Percentiles rank a stretch among this genome's conserved stretches.
Conservation (phyloP, 495 filamentous ascomycete genomes). For the Gamarada debralockiae region DNA sequence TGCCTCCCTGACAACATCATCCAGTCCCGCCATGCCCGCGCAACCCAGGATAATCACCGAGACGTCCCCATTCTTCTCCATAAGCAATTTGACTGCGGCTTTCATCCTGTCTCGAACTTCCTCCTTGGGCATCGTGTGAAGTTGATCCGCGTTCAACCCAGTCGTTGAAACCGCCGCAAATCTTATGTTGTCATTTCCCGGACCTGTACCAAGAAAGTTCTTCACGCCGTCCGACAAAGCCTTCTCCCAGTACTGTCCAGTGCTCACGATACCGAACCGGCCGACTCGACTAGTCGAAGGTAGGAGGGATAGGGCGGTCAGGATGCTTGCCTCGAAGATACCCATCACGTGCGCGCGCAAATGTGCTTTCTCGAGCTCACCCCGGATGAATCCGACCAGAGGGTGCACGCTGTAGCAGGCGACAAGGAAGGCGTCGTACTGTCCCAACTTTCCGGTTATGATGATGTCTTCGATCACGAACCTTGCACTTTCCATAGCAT, state of each 20-base stretch:
- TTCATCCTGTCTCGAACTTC: slow-evolving; percentile 63
- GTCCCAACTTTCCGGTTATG: slow-evolving; percentile 28
- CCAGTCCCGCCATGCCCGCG: slow-evolving; percentile 91
- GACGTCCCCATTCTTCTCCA: slow-evolving; percentile 49
- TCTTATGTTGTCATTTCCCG: slow-evolving; percentile 13
- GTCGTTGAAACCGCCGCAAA: slow-evolving; percentile 85
- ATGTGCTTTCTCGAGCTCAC: slow-evolving; percentile 19
- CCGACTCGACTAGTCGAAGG: slow-evolving; percentile 8
- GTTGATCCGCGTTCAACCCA: slow-evolving; percentile 73
- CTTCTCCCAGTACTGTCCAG: slow-evolving; percentile 76
- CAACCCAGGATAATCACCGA: slow-evolving; percentile 73
- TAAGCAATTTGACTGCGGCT: slow-evolving; percentile 61
- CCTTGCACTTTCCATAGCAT: slow-evolving; percentile 44
- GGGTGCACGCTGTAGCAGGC: slow-evolving; percentile 90
- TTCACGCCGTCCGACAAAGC: slow-evolving; percentile 62
- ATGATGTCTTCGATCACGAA: slow-evolving; percentile 53
- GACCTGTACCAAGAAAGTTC: slow-evolving; percentile 42
- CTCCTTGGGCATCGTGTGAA: slow-evolving; percentile 64
- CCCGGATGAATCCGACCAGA: slow-evolving; percentile 58
- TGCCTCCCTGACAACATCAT: slow-evolving; percentile 69
- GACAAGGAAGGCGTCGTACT: slow-evolving; percentile 74
- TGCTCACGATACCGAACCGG: slow-evolving; percentile 86
- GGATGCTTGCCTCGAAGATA: slow-evolving; percentile 81
- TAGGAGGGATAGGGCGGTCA: slow-evolving; percentile 48
- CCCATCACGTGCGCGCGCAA: slow-evolving; percentile 56